Conservation (phyloP, 1,139 yeast species). For the Zygoascus meyerae region DNA sequence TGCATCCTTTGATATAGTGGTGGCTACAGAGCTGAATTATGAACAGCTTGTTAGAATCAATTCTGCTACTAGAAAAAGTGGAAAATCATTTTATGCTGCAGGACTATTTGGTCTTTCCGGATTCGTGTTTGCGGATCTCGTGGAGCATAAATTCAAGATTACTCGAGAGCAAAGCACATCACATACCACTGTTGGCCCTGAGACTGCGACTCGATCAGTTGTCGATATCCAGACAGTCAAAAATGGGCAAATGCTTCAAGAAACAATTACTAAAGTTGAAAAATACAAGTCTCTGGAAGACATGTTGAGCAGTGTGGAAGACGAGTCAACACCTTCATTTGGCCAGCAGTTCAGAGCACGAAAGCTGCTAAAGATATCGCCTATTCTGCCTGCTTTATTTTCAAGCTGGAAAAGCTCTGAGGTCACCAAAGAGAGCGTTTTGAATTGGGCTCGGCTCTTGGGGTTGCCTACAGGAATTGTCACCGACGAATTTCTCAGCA, state of each 20-base stretch:
- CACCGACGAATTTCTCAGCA: conserved; percentile 22
- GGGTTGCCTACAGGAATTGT: conserved; percentile 39
- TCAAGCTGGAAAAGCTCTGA: conserved; percentile 41
- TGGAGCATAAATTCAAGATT: conserved; percentile 48
- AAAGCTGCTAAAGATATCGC: conserved; percentile 53
- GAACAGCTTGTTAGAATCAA: conserved; percentile 40
- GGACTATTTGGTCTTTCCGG: conserved; percentile 81
- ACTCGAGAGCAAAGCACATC: conserved; percentile 32
- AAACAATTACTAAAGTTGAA: conserved; percentile 54
- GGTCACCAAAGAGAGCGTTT: conserved; percentile 29
- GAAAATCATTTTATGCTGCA: conserved; percentile 62
- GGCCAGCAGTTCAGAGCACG: conserved; percentile 41
- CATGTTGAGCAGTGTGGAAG: conserved; percentile 31
- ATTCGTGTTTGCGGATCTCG: conserved; percentile 71
- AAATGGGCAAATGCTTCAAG: conserved; percentile 40
- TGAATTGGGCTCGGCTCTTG: conserved; percentile 36
- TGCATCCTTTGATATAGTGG: conserved; percentile 59
- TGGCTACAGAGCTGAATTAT: conserved; percentile 62
- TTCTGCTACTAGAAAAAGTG: conserved; percentile 46
- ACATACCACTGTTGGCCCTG: conserved; percentile 43
- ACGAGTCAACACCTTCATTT: conserved; percentile 25
- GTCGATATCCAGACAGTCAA: conserved; percentile 41
- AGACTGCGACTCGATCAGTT: conserved; percentile 50
- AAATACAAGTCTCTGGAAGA: conserved; percentile 41
- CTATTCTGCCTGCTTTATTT: conserved; percentile 56